Evolutionary conservation across 2,329 filamentous ascomycete genomes (phyloP), one percentile per base, ranked within the genome.

Genomic region (Amesomyces nigricolor): DNA sequence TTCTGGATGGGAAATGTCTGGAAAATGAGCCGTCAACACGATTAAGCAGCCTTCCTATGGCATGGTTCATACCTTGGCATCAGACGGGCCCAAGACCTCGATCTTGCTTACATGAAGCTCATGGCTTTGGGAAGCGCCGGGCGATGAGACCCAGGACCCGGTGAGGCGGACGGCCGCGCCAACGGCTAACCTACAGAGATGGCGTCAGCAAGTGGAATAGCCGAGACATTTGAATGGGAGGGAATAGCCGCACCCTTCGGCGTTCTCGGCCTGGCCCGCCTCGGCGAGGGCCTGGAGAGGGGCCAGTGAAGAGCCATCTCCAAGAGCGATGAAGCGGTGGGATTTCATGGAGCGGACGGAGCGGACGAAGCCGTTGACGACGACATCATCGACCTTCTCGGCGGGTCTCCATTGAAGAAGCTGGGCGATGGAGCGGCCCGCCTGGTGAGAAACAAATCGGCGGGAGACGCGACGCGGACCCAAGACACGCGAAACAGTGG

Each of bases 1-100:
- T 96, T 96, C 72, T 99, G 94, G 22, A 99, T 83, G 3, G 94
- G 94, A 68, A 89, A 95, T 60, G 86, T 88, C 88, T 97, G 50
- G 38, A 53, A 43, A 17, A n/a, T 19, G 4, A 35, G 40, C 32
- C 22, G 55, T 59, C 40, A 55, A 30, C 16, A 30, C 42, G 16
- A 26, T 22, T 40, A 9, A 30, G 17, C 29, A 37, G 14, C 10
- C 16, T 32, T 26, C 3, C 19, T 39, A 10, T 11, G 5, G 6
- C n/a, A n/a, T 19, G 37, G 6, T 5, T 35, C 45, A 59, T 66
- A 94, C 90, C 71, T 86, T 82, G 63, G 90, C 79, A 74, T 96
- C 86, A 50, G 91, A 88, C 40, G 82, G 75, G 45, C 92, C 94
- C 43, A 95, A 72, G 19, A 95, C 70, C 44, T 82, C 79, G 47